Conservation (phyloP, 2,329 filamentous ascomycete species). For the Aspergillus sp. region DNA sequence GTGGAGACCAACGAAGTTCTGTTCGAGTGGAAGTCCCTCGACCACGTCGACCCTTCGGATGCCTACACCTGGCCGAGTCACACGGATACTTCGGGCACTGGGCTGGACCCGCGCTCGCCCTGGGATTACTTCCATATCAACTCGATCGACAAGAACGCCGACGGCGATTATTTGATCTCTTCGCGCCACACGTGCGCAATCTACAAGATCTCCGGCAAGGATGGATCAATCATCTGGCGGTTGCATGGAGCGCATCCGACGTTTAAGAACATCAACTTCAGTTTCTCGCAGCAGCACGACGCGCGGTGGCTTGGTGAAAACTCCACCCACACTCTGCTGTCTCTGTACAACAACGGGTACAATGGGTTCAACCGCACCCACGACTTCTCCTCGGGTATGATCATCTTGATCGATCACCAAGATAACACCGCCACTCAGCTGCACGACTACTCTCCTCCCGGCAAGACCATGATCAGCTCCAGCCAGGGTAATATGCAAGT, state of each 20-base stretch:
- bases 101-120: constrained; percentile 46
- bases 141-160: constrained; percentile 44
- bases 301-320: constrained; percentile 44
- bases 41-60: constrained; percentile 51
- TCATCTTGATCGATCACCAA: constrained; percentile 41
- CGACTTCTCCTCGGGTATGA: constrained; percentile 41
- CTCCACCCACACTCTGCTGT: constrained; percentile 40
- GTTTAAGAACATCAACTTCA: constrained; percentile 42
- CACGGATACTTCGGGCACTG: constrained; percentile 51
- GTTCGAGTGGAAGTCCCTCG: constrained; percentile 54
- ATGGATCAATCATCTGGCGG: constrained; percentile 43
- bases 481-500: constrained; percentile 45
- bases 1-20: constrained; percentile 51
- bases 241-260: constrained; percentile 40
- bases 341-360: constrained; percentile 46
- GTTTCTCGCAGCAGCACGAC: constrained; percentile 48
- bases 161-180: constrained; percentile 46
- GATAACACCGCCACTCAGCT: constrained; percentile 38
- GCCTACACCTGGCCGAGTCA: constrained; percentile 50
- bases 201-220: constrained; percentile 44
- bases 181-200: constrained; percentile 44
- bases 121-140: constrained; percentile 51
- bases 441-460: constrained; percentile 32
- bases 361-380: constrained; percentile 46
- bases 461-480: constrained; percentile 32